Evolutionary conservation across 352 stramenopile species (phyloP), one percentile per base, ranked within the genome.

Genomic region (Globisporangium lucens): DNA sequence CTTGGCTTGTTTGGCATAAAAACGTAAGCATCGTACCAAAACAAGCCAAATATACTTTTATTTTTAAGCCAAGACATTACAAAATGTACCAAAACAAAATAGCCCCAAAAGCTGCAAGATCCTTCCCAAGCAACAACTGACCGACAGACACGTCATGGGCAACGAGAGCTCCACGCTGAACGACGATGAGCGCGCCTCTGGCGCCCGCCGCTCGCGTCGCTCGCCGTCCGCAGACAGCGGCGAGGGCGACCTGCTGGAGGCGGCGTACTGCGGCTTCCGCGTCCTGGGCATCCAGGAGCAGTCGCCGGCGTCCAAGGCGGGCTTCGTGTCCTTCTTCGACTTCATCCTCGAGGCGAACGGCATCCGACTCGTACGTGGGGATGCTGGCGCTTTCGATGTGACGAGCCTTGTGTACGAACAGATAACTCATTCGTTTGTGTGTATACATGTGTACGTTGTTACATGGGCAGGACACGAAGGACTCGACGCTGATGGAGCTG

Each of bases 271-370:
- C 61, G 97, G 96, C 47, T 99, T 99, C 76, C 92, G 97, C 41
- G 94, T 99, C 33, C 71, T 99, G 35, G 97, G 96, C 27, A 98
- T 99, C 49, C 97, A 99, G 81, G 93, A 98, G 41, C 85, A 98
- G 66, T 98, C 87, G 51, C 97, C 97, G 2, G 95, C 97, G 9
- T 85, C 86, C 20, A 73, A 78, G 22, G 95, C 94, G 24, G 96
- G 97, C 52, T 93, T 99, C 43, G 96, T 99, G 38, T 96, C 83
- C 66, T 99, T 99, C 76, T 98, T 99, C 65, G 97, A 99, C 81
- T 99, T 99, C 78, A 97, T 99, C 66, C 85, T 99, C 22, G 94
- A 94, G 30, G 94, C 89, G 56, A 98, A 99, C 67, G 73, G 76
- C 78, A 89, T 98, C 85, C 90, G 82, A 80, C 67, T 91, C 78